Evolutionary conservation across 345 rosid species (phyloP), one percentile per base, ranked within the genome.

Genomic region (Sapria himalayana): DNA sequence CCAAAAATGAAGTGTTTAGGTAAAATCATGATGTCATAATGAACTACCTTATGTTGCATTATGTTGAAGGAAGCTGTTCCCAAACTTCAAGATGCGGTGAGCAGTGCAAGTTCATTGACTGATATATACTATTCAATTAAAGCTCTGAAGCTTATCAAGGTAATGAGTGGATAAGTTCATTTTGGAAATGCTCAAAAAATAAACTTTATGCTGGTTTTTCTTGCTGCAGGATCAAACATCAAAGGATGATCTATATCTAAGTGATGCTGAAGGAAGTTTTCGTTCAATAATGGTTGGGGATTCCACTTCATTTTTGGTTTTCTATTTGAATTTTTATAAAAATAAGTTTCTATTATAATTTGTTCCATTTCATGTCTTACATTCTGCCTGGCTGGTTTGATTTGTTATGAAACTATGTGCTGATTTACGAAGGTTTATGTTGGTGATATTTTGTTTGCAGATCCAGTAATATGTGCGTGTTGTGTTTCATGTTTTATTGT

Each of bases 211-310:
- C 4, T 4, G 43, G 33, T 35, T 42, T 41, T 20, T 39, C 21
- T 27, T 14, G 15, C 29, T 50, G 48, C 65, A 80, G 99, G 82
- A 68, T 60, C 89, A 73, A 54, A 59, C 61, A 29, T 62, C 79
- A 38, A 54, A 54, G 49, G 68, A 47, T 34, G 86, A 80, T 61
- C 25, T 74, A 34, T 41, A 70, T 57, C 78, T 84, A 56, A 72
- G 25, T 57, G 74, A 75, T 54, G 85, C 93, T 3, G 73, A 71
- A 62, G 76, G 81, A 46, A 27, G 60, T 48, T 84, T 80, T 51
- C 85, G 64, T 39, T 78, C 89, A 22, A 69, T 91, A 48, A 80
- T 77, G 93, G 99, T 91, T 55, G 33, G 74, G 33, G 74, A 67
- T 45, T 21, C 47, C 16, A 20, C 35, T 54, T n/a, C n/a, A n/a